Base-by-base conservation (phyloP, 208 protist genomes). In the Polymyxa betae region DNA sequence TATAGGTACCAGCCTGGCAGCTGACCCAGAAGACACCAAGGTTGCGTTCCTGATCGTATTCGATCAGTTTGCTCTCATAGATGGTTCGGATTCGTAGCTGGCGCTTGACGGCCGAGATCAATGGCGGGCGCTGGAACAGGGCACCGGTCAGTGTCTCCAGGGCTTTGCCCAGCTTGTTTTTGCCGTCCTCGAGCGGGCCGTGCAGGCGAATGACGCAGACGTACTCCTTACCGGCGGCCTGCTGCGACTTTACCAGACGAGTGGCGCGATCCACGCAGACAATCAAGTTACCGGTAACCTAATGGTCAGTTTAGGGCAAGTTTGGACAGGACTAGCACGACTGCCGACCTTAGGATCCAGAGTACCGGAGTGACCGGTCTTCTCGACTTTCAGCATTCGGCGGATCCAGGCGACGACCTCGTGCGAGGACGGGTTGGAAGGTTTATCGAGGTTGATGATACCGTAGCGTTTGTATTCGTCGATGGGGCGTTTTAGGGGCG, bases 401-500 rank as follows among this genome's bases (percentile, higher is more conserved):
- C 98, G 98, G 89, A 99, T 97, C 98, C 99, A 99, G 0, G 98
- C 98, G 29, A 99, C 99, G 91, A 99, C 98, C 95, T 99, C 99
- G 94, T 99, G 99, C 77, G 98, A 99, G 60, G 98, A 99, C 92
- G 99, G 99, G 93, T 99, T 99, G 20, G 98, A 97, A 12, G 98
- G 98, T 94, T 99, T 99, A 94, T 99, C 99, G 54, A 99, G 96
- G 95, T 99, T 99, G 93, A 99, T 99, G 92, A 99, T 97, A 92
- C 99, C 99, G 93, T 99, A 99, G 88, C 93, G 92, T 45, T 99
- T 92, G 93, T 99, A 99, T 89, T 99, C 98, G 0, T 93, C 68
- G 46, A 99, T 94, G 44, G 97, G 96, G 45, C 99, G 96, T 88
- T 98, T 97, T 16, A 99, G 94, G 60, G 99, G 99, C 38, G 98